Evolutionary conservation across 2,329 filamentous ascomycete genomes (phyloP), one percentile per base, ranked within the genome.

Genomic region (Epichloe uncinata): DNA sequence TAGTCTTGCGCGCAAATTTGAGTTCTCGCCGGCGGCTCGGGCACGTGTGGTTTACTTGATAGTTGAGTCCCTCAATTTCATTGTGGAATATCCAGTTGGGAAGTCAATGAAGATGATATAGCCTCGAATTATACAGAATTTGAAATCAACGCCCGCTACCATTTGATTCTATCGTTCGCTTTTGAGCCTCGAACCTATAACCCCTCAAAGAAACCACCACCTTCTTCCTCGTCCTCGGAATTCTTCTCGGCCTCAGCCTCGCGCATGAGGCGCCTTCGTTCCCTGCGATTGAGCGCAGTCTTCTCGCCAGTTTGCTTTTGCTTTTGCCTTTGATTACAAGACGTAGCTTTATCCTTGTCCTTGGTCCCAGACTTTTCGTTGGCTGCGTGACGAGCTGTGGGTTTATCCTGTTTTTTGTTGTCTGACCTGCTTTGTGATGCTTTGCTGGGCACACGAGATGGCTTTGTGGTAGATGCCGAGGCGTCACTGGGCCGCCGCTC

Each of bases 181-280:
- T 26, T 5, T 22, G 11, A 43, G 16, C 18, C 5, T 22, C 9
- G n/a, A 18, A 42, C 7, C 30, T 44, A 53, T 5, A 50, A 20
- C 5, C 38, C 51, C 34, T 53, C 51, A 64, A 82, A 83, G 12
- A 77, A 75, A 9, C 71, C 76, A 20, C 73, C 76, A 48, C 71
- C 78, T 15, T 74, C 75, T 50, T 73, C 69, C 20, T 70, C 72
- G 16, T 66, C 63, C 22, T 72, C 69, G 41, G 66, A 63, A 20
- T 65, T 63, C n/a, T 60, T 54, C n/a, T 60, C 48, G 50, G 66
- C 59, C 58, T 57, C 54, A 38, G 61, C 52, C 55, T 67, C 59
- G 45, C 61, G 64, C 62, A 66, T 66, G 42, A 62, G 57, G 44
- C 60, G 60, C 47, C 62, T 65, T 50, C 63, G 57, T 53, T 68